These are phyloP conservation scores for Aspergillus puulaauensis DNA, from an alignment of 2,329 filamentous ascomycete genomes.

Conservation along the genomic window DNA sequence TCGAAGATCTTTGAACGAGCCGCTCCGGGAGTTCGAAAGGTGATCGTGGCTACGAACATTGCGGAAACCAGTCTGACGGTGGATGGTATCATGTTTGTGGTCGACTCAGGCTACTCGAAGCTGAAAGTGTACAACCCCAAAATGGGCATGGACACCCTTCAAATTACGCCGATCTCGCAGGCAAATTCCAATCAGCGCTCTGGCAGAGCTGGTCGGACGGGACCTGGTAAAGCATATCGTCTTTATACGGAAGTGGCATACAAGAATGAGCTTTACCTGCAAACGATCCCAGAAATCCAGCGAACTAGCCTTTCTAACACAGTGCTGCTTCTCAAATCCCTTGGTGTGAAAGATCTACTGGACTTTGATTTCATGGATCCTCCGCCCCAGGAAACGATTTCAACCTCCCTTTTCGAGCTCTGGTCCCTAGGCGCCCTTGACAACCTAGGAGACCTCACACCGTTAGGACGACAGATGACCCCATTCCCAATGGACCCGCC, in stretches of 20 bases:
- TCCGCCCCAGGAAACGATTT: slow-evolving; percentile 95
- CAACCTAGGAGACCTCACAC: slow-evolving; percentile 88
- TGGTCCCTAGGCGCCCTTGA: slow-evolving; percentile 94
- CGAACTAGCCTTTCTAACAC: slow-evolving; percentile 94
- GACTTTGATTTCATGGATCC: slow-evolving; percentile 99
- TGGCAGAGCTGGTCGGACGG: slow-evolving; percentile 89
- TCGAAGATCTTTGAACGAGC: slow-evolving; percentile 97
- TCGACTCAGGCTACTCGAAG: slow-evolving; percentile 94
- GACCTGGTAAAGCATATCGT: slow-evolving; percentile 91
- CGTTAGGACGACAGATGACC: slow-evolving; percentile 88
- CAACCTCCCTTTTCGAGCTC: slow-evolving; percentile 93
- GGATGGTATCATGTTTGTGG: slow-evolving; percentile 98
- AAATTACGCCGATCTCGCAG: slow-evolving; percentile 96
- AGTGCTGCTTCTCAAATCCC: slow-evolving; percentile 86
- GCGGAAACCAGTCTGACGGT: slow-evolving; percentile 97
- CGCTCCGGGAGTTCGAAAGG: slow-evolving; percentile 86
- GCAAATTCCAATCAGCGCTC: slow-evolving; percentile 93
- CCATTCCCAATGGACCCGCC: slow-evolving; percentile 98
- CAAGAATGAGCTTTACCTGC: slow-evolving; percentile 92
- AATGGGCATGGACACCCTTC: slow-evolving; percentile 98
- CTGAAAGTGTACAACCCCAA: slow-evolving; percentile 98
- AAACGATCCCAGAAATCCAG: slow-evolving; percentile 97
- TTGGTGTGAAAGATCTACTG: slow-evolving; percentile 88
- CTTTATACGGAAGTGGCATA: slow-evolving; percentile 93
- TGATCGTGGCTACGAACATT: slow-evolving; percentile 98